Conservation (phyloP, 1,139 yeast genomes). For the Geotrichum candidum region DNA sequence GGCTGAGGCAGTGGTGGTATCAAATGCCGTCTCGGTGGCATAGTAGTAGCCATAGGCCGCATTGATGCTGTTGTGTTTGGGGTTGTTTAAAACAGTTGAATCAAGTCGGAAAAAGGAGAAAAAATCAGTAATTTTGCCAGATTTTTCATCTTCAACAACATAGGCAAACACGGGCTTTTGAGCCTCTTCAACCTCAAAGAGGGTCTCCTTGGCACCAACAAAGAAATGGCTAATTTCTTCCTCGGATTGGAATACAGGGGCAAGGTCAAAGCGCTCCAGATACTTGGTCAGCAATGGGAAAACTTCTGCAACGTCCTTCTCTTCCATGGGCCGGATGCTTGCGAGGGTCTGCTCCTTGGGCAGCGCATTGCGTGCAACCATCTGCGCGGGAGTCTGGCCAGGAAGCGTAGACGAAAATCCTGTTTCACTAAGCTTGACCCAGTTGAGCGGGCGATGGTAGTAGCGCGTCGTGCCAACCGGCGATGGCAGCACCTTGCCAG, state of each 20-base stretch:
- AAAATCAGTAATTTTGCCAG: conserved; percentile 65
- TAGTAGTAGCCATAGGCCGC: conserved; percentile 89
- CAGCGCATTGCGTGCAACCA: conserved; percentile 73
- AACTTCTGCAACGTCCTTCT: conserved; percentile 60
- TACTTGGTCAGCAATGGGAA: conserved; percentile 52
- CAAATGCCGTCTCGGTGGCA: conserved; percentile 47
- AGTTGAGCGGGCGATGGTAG: conserved; percentile 88
- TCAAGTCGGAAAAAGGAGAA: conserved; percentile 86
- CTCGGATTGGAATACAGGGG: conserved; percentile 60
- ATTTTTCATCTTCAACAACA: conserved; percentile 61
- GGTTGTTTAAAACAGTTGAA: conserved; percentile 70
- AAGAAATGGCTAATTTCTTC: conserved; percentile 78
- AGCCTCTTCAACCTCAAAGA: conserved; percentile 26
- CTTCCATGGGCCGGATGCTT: conserved; percentile 61
- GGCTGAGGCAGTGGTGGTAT: not conserved
- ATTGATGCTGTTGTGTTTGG: conserved; percentile 61
- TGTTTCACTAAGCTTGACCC: conserved; percentile 84
- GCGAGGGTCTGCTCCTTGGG: conserved; percentile 50
- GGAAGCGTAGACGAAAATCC: conserved; percentile 79
- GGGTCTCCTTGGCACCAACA: conserved; percentile 39
- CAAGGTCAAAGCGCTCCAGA: conserved; percentile 64
- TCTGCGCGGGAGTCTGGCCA: conserved; percentile 65
- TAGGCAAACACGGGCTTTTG: conserved; percentile 63
- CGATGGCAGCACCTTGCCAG: conserved; percentile 84
- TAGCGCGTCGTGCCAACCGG: conserved; percentile 90